Evolutionary conservation across 352 stramenopile genomes (phyloP), one percentile per base, ranked within the genome.

Genomic region (Globisporangium barbulae): DNA sequence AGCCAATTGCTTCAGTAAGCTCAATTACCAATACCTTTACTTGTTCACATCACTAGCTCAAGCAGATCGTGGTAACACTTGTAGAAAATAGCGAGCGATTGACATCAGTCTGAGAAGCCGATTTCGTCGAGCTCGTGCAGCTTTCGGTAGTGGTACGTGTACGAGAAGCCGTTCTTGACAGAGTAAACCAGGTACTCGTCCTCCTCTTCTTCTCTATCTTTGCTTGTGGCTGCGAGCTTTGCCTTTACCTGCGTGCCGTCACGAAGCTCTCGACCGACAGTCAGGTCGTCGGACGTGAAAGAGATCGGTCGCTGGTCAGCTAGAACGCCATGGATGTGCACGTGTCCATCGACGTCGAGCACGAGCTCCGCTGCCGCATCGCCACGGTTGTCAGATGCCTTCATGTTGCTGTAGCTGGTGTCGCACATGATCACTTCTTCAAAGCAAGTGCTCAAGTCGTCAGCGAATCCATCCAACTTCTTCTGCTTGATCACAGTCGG

Each of bases 401-500:
- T 70, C 45, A 82, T 76, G 66, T 97, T 86, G 47, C 91, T 96
- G 67, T 97, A 98, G 52, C 91, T 98, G 22, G 91, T 98, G 72
- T 98, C 93, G 37, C 88, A 96, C 68, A 95, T 96, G 61, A 97
- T 79, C 9, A 97, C 82, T 74, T 96, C 81, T 63, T 83, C 60
- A 42, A 97, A 89, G 39, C 47, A 65, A 25, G 68, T 65, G 41
- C 5, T 42, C 8, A 15, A 19, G 53, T 42, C 45, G 55, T 61
- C 45, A 41, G 52, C 65, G 64, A 67, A 13, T 37, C 70, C 37
- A 13, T 45, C 61, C 12, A 45, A 39, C 47, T 48, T 52, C n/a
- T 69, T 50, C 59, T 94, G 85, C 48, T 81, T 88, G 42, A 93
- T 79, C 21, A 98, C 79, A 0, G 93, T 96, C 13, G 93, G 92